These are phyloP conservation scores for Austroboletus olivaceoglutinosus DNA, from an alignment of 1,284 basidiomycete species.

Conservation along the genomic window DNA sequence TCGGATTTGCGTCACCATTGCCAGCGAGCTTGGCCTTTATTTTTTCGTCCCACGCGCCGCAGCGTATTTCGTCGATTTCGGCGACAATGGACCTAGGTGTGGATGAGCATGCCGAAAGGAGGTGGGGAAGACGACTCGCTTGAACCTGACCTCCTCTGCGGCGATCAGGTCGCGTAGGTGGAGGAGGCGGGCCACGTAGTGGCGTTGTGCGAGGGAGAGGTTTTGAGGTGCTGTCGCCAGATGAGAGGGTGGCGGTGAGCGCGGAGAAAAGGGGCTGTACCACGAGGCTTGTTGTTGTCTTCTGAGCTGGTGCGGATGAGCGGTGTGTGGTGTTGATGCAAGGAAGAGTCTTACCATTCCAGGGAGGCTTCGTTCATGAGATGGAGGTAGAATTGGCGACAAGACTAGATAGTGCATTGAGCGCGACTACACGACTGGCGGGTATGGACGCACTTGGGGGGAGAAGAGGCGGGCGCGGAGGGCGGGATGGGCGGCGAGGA, in stretches of 20 bases:
- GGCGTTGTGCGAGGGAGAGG: slow-evolving; percentile 67
- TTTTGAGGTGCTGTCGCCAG: slow-evolving; percentile 47
- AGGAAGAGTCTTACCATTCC: slow-evolving; percentile 51
- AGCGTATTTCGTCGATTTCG: slow-evolving; percentile 75
- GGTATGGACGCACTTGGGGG: slow-evolving; percentile 49
- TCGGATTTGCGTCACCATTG: slow-evolving; percentile 4
- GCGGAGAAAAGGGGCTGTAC: slow-evolving; percentile 29
- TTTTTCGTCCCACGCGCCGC: slow-evolving; percentile 64
- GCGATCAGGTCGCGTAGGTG: slow-evolving; percentile 70
- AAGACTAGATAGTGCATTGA: slow-evolving; percentile 49
- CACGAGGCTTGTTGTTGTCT: slow-evolving; percentile 39
- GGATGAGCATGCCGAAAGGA: not conserved
- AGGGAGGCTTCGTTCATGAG: slow-evolving; percentile 69
- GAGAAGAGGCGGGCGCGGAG: slow-evolving; percentile 65
- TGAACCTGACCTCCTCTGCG: slow-evolving; percentile 75
- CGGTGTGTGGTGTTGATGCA: not conserved
- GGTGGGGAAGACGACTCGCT: slow-evolving; percentile 42
- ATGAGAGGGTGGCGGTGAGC: not conserved
- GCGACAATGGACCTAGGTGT: slow-evolving; percentile 48
- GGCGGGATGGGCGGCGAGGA: slow-evolving; percentile 68
- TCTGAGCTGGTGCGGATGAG: slow-evolving; percentile 38
- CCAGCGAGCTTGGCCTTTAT: slow-evolving; percentile 44
- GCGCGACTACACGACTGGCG: slow-evolving; percentile 13
- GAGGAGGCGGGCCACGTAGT: slow-evolving; percentile 65
- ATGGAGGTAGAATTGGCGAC: slow-evolving; percentile 61